phyloP scores from a whole-genome alignment of 768 basidiomycete genomes.

The Collybia sordida region DNA sequence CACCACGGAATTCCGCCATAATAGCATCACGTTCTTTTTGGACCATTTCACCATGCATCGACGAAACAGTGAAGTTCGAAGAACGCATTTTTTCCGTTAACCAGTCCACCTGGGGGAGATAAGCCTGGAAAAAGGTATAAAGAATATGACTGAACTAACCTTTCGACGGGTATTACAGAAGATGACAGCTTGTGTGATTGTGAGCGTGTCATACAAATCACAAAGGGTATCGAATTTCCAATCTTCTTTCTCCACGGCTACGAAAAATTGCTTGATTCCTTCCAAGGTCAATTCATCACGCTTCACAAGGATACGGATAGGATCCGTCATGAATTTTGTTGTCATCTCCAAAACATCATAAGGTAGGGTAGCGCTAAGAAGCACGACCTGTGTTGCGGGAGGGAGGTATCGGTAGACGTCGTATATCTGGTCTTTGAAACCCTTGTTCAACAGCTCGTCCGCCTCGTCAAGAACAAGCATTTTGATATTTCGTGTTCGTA shows the following conservation, averaged over 20 bases:
- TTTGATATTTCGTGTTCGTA: conserved; percentile 97
- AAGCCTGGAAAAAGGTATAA: conserved; percentile 2
- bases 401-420: conserved; percentile 98
- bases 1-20: conserved; percentile 95
- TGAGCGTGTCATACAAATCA: conserved; percentile 96
- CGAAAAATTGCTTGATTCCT: conserved; percentile 95
- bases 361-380: conserved; percentile 94
- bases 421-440: conserved; percentile 99
- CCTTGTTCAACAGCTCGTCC: conserved; percentile 95
- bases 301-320: conserved; percentile 97
- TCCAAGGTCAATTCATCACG: conserved; percentile 98
- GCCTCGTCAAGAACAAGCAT: conserved; percentile 95
- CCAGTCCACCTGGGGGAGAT: conserved; percentile 80
- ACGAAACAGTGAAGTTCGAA: conserved; percentile 98
- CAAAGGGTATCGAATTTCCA: conserved; percentile 99
- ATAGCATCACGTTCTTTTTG: conserved; percentile 95
- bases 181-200: conserved; percentile 98
- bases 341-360: conserved; percentile 99
- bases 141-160: conserved; percentile 42
- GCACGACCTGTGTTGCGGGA: conserved; percentile 94
- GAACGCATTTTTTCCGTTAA: conserved; percentile 97
- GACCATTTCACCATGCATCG: conserved; percentile 95
- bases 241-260: conserved; percentile 99
- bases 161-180: conserved; percentile 99
- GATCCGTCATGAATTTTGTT: conserved; percentile 99